These are phyloP conservation scores for Fusarium buharicum DNA, from an alignment of 2,329 filamentous ascomycete species.

Conservation along the genomic window DNA sequence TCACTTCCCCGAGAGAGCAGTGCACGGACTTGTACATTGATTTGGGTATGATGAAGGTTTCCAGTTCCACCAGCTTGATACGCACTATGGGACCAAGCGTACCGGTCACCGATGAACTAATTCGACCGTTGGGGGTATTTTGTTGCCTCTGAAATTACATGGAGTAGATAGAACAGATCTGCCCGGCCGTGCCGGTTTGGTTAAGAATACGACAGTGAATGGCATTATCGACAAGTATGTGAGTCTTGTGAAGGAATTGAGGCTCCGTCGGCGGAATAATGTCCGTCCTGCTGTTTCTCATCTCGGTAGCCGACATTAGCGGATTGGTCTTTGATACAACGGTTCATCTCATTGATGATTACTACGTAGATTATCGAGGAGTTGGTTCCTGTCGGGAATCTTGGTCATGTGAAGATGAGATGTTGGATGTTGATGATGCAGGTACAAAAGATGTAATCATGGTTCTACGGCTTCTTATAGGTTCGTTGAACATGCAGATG, in stretches of 20 bases:
- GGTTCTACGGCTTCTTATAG: background rate
- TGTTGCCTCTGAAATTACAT: background rate
- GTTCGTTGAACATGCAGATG: background rate
- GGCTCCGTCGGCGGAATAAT: slow-evolving; percentile 20
- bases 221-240: background rate
- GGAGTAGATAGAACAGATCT: slow-evolving; percentile 7
- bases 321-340: background rate
- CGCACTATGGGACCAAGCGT: slow-evolving; percentile 5
- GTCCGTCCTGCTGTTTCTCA: slow-evolving; percentile 2
- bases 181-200: slow-evolving; percentile 1
- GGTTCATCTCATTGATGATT: slow-evolving; percentile 4
- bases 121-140: slow-evolving; percentile 15
- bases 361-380: slow-evolving; percentile 11
- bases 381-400: slow-evolving; percentile 13
- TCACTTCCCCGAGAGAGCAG: background rate
- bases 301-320: slow-evolving; percentile 15
- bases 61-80: background rate
- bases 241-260: background rate
- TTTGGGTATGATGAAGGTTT: background rate
- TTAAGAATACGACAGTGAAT: slow-evolving; percentile 6
- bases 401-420: background rate
- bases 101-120: slow-evolving; percentile 8
- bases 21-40: background rate
- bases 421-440: slow-evolving; percentile 13
- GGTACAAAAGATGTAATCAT: slow-evolving; percentile 11